These are phyloP conservation scores for Syzygium malaccense DNA, from an alignment of 441 rosid genomes.

Conservation along the genomic window DNA sequence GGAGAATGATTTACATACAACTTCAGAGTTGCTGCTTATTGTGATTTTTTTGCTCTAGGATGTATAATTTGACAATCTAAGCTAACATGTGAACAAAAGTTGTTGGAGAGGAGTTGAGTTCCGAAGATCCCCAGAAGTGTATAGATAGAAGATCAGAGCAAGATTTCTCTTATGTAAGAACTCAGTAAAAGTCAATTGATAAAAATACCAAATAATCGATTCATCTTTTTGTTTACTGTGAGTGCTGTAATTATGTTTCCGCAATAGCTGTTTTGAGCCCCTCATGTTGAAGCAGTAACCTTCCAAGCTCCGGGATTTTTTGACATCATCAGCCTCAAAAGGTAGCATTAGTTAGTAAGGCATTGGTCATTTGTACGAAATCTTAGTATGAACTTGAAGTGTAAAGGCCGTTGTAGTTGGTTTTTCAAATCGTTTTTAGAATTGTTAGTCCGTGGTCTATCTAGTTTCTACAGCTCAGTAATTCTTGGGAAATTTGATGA, in stretches of 20 bases:
- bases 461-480: neutral
- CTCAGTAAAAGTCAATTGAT: neutral
- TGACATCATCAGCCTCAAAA: neutral
- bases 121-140: neutral
- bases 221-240: neutral
- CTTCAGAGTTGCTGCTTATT: neutral
- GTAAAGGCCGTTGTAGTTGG: neutral
- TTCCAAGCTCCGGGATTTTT: neutral
- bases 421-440: neutral
- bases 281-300: neutral
- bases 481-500: neutral
- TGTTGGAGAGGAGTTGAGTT: neutral
- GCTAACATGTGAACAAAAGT: neutral
- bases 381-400: neutral
- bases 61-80: neutral
- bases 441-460: neutral
- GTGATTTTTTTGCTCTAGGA: neutral
- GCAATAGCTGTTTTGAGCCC: neutral
- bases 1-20: neutral
- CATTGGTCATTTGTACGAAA: neutral
- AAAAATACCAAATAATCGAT: neutral
- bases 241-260: neutral
- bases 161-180: neutral
- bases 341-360: neutral
- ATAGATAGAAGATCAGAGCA: neutral